Percentiles rank a stretch among this genome's conserved stretches.
Conservation (phyloP, 225 moss, liverwort and hornwort genomes). For the Straminergon stramineum region DNA sequence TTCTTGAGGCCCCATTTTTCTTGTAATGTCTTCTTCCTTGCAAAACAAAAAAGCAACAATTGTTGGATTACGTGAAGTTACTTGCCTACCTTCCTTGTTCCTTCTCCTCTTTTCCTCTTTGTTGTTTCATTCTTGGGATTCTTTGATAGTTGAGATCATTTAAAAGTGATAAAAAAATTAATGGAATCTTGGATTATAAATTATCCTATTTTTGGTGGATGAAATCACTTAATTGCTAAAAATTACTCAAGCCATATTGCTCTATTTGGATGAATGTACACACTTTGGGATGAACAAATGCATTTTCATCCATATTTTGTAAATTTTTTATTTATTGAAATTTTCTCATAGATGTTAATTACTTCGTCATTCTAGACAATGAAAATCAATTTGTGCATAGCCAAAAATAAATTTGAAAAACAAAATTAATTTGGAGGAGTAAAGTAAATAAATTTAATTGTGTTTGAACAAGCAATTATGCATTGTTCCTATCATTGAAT, state of each 20-base stretch:
- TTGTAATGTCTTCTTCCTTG: too few relatives aligned
- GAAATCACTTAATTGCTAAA: not conserved
- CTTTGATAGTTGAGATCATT: not conserved
- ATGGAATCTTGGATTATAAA: not conserved
- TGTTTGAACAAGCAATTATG: not conserved
- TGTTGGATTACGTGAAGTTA: too few relatives aligned
- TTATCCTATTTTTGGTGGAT: not conserved
- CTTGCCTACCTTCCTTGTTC: too few relatives aligned
- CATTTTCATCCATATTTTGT: not conserved
- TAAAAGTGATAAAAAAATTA: not conserved
- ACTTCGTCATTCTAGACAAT: not conserved
- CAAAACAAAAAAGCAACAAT: too few relatives aligned
- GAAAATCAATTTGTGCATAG: not conserved
- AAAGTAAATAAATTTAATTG: not conserved
- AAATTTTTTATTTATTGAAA: not conserved
- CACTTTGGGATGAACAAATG: not conserved
- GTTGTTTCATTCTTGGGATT: not conserved
- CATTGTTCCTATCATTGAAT: not conserved
- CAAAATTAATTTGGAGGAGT: not conserved
- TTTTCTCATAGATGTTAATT: not conserved
- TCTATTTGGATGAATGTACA: not conserved
- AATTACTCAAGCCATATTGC: not conserved
- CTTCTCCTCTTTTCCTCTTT: accelerated
- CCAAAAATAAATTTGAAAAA: not conserved
- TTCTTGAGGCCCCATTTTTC: too few relatives aligned